Base-by-base conservation (phyloP, 129 eudicot genomes). In the Calendula officinalis region DNA sequence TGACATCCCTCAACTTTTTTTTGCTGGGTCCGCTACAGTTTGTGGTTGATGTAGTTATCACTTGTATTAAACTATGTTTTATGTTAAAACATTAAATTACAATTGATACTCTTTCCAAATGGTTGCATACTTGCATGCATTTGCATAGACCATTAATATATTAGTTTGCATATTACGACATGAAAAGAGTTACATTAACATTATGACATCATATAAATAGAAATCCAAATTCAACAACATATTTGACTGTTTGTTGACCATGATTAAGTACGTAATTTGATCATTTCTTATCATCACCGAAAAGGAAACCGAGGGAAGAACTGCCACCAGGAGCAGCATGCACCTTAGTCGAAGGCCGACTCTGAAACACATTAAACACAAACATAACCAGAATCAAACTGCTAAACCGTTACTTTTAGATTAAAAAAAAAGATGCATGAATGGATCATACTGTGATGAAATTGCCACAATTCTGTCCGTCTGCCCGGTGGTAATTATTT, bases 391-490 rank as follows among this genome's bases (percentile, higher is more conserved):
- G 12, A 30, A 44, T 56, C 3, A 7, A 3, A 43, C 11, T 7
- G 42, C 55, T 1, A 42, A 15, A 48, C 2, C 4, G 7, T 14
- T 7, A 50, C 4, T 4, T 22, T 4, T 7, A 58, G 13, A 7
- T 4, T 22, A 0, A 22, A 41, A 41, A 33, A 61, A 5, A 27
- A 36, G 2, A 4, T 7, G 45, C 11, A 12, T 2, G 33, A 7
- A 42, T 32, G 3, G 51, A 30, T n/a, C 74, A 47, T 77, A 84
- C 96, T 67, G 96, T 88, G 43, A 84, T 56, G 67, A 88, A 88
- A 74, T 84, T 81, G 78, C 96, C 96, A 42, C 88, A 74, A 50
- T 84, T 88, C 70, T 81, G 95, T 11, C 91, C 95, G 64, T 87
- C 88, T 7, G 88, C 67, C 62, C 95, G 69, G 51, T 41, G 62